A percentile compares a stretch with the other conserved stretches of the same genome.
These are phyloP conservation scores for Leccinum sublutescens DNA, from an alignment of 768 basidiomycete species.

Conservation along the genomic window DNA sequence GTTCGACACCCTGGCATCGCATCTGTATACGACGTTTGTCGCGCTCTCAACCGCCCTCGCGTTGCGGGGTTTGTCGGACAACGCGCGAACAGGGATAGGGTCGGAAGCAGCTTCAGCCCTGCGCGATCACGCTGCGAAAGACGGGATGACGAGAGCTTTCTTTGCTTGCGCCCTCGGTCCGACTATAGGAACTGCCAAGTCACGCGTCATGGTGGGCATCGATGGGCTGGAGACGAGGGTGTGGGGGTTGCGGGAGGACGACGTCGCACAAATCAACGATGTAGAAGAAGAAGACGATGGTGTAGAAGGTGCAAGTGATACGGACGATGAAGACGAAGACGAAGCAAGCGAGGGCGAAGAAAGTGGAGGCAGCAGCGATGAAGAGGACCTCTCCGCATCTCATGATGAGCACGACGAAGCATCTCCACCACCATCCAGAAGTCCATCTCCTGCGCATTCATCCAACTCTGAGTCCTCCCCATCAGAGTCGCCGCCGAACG, in stretches of 20 bases:
- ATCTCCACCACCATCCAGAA: constrained; percentile 22
- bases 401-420: constrained; percentile 7
- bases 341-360: constrained; percentile 11
- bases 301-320: constrained; percentile 1
- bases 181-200: constrained; percentile 57
- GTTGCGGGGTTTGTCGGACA: constrained; percentile 13
- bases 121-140: constrained; percentile 1
- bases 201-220: constrained; percentile 59
- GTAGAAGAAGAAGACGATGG: not conserved
- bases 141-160: constrained; percentile 39
- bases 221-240: constrained; percentile 57
- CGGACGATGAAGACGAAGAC: constrained; percentile 1
- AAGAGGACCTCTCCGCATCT: constrained; percentile 4
- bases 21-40: constrained; percentile 71
- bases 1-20: constrained; percentile 70
- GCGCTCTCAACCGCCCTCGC: constrained; percentile 70
- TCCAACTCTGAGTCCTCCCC: constrained; percentile 25
- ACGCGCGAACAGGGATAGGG: not conserved
- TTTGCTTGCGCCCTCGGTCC: constrained; percentile 68
- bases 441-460: constrained; percentile 22
- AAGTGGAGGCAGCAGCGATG: constrained; percentile 7
- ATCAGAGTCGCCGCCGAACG: constrained; percentile 19
- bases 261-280: constrained; percentile 29
- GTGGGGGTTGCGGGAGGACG: constrained; percentile 25
- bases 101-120: not conserved